Evolutionary conservation across 352 stramenopile species (phyloP), one percentile per base, ranked within the genome.

Genomic region (Phytophthora sp.): DNA sequence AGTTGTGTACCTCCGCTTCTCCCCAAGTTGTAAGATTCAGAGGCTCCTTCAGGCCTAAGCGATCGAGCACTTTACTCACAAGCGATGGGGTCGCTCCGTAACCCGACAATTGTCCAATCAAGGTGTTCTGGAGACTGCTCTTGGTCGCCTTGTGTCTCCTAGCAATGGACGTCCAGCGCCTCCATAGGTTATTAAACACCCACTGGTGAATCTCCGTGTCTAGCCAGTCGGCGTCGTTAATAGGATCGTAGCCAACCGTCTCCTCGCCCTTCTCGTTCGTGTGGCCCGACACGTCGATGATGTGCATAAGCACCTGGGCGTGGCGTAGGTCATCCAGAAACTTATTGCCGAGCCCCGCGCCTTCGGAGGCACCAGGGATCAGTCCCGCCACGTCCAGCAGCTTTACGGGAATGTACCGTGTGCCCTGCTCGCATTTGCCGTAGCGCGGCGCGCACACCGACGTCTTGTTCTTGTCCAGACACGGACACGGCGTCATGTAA

Each of bases 291-390:
- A 95, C 86, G 64, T 97, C 89, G 33, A 97, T 90, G 67, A 97
- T 96, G 70, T 97, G 89, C 79, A 97, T 89, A 21, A 97, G 79
- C 52, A 97, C 89, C 50, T 96, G 80, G 7, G 89, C 89, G 51
- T 96, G 88, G 9, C 89, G 88, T 38, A 97, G 63, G 63, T 97
- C 89, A 59, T 97, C 93, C 13, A 99, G 83, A 76, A 99, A 99
- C 73, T 99, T 96, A 80, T 99, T 99, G 16, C 98, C 98, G 0
- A 99, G 82, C 0, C 98, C 98, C 20, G 94, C 91, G 24, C 95
- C 95, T 33, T 98, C 83, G 1, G 87, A 97, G 0, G 89, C 89
- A 4, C 88, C 88, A 0, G 88, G 86, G 47, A 96, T 93, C 7
- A 96, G 62, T 0, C 88, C 88, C 0, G 88, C 88, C 7, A 96